phyloP scores from a whole-genome alignment of 192 early-diverging fungal species.

The Thamnidium elegans region DNA sequence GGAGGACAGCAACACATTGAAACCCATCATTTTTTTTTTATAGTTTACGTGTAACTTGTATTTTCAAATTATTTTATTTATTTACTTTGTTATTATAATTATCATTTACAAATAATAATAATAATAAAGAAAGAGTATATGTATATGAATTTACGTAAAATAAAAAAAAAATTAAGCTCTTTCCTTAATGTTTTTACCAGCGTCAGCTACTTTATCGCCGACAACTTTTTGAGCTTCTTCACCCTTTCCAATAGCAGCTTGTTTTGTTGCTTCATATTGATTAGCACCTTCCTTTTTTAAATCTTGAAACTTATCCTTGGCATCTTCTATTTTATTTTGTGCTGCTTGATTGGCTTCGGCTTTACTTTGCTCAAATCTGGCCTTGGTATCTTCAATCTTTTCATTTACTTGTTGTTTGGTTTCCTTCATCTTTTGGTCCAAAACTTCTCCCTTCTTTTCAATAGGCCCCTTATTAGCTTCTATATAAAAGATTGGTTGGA shows the following conservation, averaged over 20 bases:
- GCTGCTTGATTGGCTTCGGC: not conserved
- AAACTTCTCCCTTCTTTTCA: not conserved
- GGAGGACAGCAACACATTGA: too few relatives aligned
- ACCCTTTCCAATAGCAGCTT: conserved; percentile 11
- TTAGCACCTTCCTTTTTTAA: conserved; percentile 2
- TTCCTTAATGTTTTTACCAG: conserved; percentile 16
- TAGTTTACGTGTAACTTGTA: too few relatives aligned
- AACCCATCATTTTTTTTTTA: too few relatives aligned
- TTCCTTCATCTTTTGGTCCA: not conserved
- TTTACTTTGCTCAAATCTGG: not conserved
- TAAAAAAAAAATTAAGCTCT: not conserved
- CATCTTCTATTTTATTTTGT: not conserved
- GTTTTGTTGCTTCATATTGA: not conserved
- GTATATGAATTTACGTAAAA: not conserved
- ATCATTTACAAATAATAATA: conserved; percentile 6
- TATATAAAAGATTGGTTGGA: not conserved
- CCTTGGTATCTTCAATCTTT: conserved; percentile 8
- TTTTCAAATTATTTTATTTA: not conserved
- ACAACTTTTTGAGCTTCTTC: conserved; percentile 1
- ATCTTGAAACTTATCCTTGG: not conserved
- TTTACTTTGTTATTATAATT: not conserved
- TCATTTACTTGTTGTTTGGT: not conserved
- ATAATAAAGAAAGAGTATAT: not conserved
- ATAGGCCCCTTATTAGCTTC: conserved; percentile 3
- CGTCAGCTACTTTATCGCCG: conserved; percentile 8